Conservation (phyloP, 768 basidiomycete species). For the Tylopilus plumbeoviolaceoides region DNA sequence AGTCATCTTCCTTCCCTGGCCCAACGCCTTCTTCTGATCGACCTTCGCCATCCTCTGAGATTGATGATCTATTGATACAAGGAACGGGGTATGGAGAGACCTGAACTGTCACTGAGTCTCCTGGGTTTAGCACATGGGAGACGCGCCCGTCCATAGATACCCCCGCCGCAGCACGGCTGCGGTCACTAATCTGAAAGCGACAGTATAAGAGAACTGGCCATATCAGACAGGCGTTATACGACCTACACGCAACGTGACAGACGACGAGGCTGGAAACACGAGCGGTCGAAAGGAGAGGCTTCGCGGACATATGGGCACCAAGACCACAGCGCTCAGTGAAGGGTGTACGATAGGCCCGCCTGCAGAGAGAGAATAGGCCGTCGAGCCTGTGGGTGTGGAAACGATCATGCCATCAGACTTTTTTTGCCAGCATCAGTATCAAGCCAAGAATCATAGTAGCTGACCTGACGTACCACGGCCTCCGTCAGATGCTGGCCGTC, state of each 20-base stretch:
- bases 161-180: slow-evolving; percentile 81
- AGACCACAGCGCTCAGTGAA: slow-evolving; percentile 80
- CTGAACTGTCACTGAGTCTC: slow-evolving; percentile 81
- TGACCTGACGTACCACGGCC: slow-evolving; percentile 67
- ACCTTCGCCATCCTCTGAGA: slow-evolving; percentile 45
- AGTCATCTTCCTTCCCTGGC: slow-evolving; percentile 84
- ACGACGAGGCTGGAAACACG: slow-evolving; percentile 80
- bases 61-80: slow-evolving; percentile 85
- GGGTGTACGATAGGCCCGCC: slow-evolving; percentile 97
- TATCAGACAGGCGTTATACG: background rate
- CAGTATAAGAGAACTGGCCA: background rate
- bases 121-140: slow-evolving; percentile 76
- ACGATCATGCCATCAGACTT: slow-evolving; percentile 93
- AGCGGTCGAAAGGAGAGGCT: slow-evolving; percentile 90
- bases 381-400: slow-evolving; percentile 94
- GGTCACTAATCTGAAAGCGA: slow-evolving; percentile 66
- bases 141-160: slow-evolving; percentile 92
- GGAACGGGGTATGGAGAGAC: slow-evolving; percentile 89
- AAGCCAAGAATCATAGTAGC: slow-evolving; percentile 6
- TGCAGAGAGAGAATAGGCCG: slow-evolving; percentile 92
- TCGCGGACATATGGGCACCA: slow-evolving; percentile 95
- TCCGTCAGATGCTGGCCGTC: slow-evolving; percentile 95
- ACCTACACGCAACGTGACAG: slow-evolving; percentile 68
- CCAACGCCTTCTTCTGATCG: slow-evolving; percentile 60
- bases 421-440: slow-evolving; percentile 8